phyloP scores from a whole-genome alignment of 2,329 filamentous ascomycete species.

The Colletotrichum siamense region DNA sequence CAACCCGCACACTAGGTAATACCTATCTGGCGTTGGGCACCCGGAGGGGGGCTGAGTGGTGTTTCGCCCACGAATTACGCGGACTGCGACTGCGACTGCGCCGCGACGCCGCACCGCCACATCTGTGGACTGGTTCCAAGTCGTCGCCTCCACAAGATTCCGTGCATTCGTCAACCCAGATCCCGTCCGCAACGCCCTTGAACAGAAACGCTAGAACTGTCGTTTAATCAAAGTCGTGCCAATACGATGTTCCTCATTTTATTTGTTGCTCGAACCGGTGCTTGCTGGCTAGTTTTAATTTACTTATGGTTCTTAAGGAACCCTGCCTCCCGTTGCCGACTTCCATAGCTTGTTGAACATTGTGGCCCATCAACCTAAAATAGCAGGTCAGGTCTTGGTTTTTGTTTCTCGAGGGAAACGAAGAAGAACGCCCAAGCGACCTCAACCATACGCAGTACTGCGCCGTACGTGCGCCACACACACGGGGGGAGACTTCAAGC shows the following conservation, averaged over 20 bases:
- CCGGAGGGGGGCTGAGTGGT: slow-evolving; percentile 1
- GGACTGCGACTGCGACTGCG: background rate
- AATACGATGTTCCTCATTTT: background rate
- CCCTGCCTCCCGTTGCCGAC: background rate
- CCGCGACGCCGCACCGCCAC: background rate
- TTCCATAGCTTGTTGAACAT: background rate
- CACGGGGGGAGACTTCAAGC: background rate
- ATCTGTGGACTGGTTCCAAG: background rate
- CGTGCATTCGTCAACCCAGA: background rate
- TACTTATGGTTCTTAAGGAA: background rate
- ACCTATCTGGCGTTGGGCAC: background rate
- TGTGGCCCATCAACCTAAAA: background rate
- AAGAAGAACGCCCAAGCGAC: background rate
- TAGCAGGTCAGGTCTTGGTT: background rate
- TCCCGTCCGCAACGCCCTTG: background rate
- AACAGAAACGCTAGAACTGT: background rate
- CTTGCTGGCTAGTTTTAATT: background rate
- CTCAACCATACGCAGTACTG: background rate
- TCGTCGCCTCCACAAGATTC: background rate
- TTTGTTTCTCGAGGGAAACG: background rate
- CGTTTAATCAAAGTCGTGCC: background rate
- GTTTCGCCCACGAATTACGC: slow-evolving; percentile 17
- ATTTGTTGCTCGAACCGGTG: background rate
- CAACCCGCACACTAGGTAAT: background rate
- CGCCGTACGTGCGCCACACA: background rate